Base-by-base conservation (phyloP, 164 flowering plant genomes). In the Nymphaea thermarum region DNA sequence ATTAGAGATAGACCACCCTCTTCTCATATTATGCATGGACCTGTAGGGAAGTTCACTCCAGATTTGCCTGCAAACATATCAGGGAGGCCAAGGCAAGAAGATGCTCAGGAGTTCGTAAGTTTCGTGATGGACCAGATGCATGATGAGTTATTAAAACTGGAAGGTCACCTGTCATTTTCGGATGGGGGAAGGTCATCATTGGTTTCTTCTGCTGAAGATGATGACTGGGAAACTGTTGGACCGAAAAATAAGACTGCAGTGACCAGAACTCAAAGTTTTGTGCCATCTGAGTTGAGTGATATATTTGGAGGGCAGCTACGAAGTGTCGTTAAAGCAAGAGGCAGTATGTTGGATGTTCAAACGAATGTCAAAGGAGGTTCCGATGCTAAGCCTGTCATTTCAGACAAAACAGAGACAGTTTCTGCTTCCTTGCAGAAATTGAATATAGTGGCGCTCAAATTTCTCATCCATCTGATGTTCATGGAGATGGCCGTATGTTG, bases 181-280 rank as follows among this genome's bases (percentile, higher is more conserved):
- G 73, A 67, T 77, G 83, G 78, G 41, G 67, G 70, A 6, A 82
- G 78, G 25, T 68, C 79, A 43, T 79, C 88, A 44, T 43, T 82
- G 62, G 74, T 88, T 70, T 88, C 94, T 42, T 80, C 87, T 66
- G 69, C 76, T 10, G 98, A 90, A 67, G 99, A 90, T 71, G 98
- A 92, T 74, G 98, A 86, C 45, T 91, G 99, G 98, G 99, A 91
- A 71, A 95, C 96, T 68, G 99, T 91, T 72, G 99, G 99, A 36
- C 95, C 86, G 36, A 95, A 95, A n/a, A 95, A 95, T 74, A 95
- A 86, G 73, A 83, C 99, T 71, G 94, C 97, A 15, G 87, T 95
- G 57, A 92, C 91, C 44, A 88, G 99, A 79, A 90, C 94, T 18
- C 98, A 95, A 65, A 86, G 82, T 70, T 87, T 92, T 70, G 74